A percentile compares a stretch with the other conserved stretches of the same genome.
phyloP scores from a whole-genome alignment of 1,139 yeast genomes.

The Suhomyces chickasaworum region DNA sequence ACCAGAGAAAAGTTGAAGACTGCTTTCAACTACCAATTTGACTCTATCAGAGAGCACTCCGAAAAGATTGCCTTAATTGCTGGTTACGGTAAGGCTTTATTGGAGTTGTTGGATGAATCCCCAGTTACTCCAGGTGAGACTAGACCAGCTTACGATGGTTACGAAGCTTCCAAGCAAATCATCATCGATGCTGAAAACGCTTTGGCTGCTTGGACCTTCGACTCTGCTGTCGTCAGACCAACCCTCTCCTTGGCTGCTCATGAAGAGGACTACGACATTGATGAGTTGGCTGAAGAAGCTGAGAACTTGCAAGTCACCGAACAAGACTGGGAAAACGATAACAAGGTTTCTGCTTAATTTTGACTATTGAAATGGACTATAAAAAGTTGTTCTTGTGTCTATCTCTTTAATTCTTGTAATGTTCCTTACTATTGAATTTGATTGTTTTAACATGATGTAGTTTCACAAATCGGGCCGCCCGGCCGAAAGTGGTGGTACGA shows the following conservation, averaged over 20 bases:
- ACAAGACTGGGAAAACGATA: conserved; percentile 46
- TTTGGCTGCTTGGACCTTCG: conserved; percentile 81
- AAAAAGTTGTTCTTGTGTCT: conserved; percentile 13
- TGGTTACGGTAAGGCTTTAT: conserved; percentile 83
- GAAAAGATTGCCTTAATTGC: conserved; percentile 86
- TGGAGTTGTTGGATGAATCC: conserved; percentile 79
- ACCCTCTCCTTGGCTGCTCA: conserved; percentile 76
- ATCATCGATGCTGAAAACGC: conserved; percentile 85
- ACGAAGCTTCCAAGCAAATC: conserved; percentile 84
- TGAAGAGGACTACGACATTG: conserved; percentile 59
- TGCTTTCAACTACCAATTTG: conserved; percentile 82
- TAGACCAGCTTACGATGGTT: conserved; percentile 85
- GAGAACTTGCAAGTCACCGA: conserved; percentile 58
- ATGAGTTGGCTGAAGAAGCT: conserved; percentile 57
- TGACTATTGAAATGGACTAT: conserved; percentile 9
- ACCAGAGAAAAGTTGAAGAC: conserved; percentile 87
- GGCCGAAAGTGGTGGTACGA: conserved; percentile 3
- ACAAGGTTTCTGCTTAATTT: conserved; percentile 26
- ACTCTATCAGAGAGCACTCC: conserved; percentile 77
- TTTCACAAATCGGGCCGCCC: conserved; percentile 1
- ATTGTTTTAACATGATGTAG: conserved; percentile 12
- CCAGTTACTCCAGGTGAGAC: conserved; percentile 93
- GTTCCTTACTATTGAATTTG: conserved; percentile 18
- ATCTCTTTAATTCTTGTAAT: conserved; percentile 21
- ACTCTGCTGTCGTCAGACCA: conserved; percentile 78